These are phyloP conservation scores for Fusarium nanum DNA, from an alignment of 2,329 filamentous ascomycete species.

Conservation along the genomic window DNA sequence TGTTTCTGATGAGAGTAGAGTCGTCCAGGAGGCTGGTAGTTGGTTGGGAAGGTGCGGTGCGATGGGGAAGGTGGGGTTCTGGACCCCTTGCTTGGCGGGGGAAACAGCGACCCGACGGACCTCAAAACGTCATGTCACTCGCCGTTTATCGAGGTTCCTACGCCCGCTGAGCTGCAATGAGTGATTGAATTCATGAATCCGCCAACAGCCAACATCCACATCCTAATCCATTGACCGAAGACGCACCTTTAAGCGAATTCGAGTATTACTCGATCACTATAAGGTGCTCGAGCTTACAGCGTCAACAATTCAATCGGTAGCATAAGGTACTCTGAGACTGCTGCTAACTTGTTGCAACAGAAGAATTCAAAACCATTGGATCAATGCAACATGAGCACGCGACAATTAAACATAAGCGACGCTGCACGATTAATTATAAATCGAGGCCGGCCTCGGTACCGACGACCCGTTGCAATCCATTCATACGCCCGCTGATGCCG, in stretches of 20 bases:
- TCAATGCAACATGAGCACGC: slow-evolving; percentile 34
- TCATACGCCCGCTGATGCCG: slow-evolving; percentile 34
- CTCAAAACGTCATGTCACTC: slow-evolving; percentile 34
- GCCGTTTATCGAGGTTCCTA: slow-evolving; percentile 12
- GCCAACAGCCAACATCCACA: background rate
- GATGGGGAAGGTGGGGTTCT: slow-evolving; percentile 18
- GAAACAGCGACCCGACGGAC: background rate
- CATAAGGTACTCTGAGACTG: background rate
- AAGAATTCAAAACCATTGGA: background rate
- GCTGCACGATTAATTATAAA: slow-evolving; percentile 21
- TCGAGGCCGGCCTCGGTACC: slow-evolving; percentile 20
- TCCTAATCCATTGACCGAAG: slow-evolving; percentile 31
- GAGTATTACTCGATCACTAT: background rate
- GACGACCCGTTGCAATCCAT: slow-evolving; percentile 19
- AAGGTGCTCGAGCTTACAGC: background rate
- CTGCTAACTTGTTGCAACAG: background rate
- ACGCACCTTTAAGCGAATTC: slow-evolving; percentile 1
- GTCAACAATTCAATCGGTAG: background rate
- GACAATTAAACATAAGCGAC: slow-evolving; percentile 33
- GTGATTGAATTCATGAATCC: background rate
- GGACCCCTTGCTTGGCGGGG: slow-evolving; percentile 31
- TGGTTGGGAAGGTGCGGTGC: background rate
- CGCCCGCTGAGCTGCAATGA: slow-evolving; percentile 44
- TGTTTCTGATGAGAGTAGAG: background rate
- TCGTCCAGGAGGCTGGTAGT: background rate